Conservation (phyloP, 129 eudicot species). For the Silybum marianum region DNA sequence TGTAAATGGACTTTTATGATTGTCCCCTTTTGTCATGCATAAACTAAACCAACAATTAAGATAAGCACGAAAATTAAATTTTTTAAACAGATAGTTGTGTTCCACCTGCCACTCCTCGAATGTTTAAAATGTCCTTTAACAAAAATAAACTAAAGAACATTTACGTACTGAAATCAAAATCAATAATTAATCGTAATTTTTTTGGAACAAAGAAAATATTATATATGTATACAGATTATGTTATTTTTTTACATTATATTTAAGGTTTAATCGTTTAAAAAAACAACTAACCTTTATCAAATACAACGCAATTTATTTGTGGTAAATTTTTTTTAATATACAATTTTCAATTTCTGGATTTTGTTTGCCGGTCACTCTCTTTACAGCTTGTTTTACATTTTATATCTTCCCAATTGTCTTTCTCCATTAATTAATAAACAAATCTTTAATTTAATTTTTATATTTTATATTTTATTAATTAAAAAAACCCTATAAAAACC, state of each 20-base stretch:
- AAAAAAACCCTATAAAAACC: constrained; percentile 39
- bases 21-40: too few species aligned
- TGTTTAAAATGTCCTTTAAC: too few species aligned
- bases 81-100: too few species aligned
- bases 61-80: too few species aligned
- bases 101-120: too few species aligned
- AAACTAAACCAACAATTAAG: too few species aligned
- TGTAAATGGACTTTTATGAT: too few species aligned
- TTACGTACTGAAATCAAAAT: too few species aligned
- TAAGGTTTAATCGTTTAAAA: neutral
- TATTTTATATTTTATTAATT: neutral
- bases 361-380: constrained; percentile 59
- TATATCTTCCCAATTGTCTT: constrained; percentile 44
- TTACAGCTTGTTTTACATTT: constrained; percentile 44
- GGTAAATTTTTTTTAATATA: constrained; percentile 12
- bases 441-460: neutral
- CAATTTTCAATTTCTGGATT: constrained; percentile 10
- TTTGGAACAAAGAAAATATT: too few species aligned
- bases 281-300: neutral
- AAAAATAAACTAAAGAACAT: too few species aligned
- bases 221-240: neutral
- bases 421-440: constrained; percentile 22
- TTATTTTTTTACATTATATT: too few species aligned
- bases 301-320: neutral
- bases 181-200: too few species aligned